Evolutionary conservation across 164 flowering plant species (phyloP), one percentile per base, ranked within the genome.

Genomic region (Liquidambar formosana): DNA sequence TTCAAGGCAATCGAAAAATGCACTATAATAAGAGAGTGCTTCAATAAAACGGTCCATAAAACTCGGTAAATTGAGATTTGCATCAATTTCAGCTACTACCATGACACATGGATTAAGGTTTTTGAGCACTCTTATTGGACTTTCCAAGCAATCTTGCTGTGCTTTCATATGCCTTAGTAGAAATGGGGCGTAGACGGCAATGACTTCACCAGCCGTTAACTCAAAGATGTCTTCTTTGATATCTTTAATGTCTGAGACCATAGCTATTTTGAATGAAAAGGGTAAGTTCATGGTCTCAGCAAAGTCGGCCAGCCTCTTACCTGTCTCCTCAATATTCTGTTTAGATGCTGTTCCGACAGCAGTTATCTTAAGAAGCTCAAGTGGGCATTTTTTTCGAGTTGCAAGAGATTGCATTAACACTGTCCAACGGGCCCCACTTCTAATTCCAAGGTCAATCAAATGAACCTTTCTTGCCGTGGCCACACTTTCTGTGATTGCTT

Each of bases 41-140:
- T 90, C 87, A 10, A 73, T 76, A 71, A 90, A 88, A 2, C 88
- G 80, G 63, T 71, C 66, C 46, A 76, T 74, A 54, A 86, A 88
- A 1, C 53, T 58, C 3, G 81, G 78, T 10, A 86, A 82, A 26
- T 85, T 88, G 45, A 68, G 83, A 74, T 84, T 86, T 28, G 76
- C 83, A 45, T 88, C 95, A 41, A 74, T 64, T 68, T 86, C 91
- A 4, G 51, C 54, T 11, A 90, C 73, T 43, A 83, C 79, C 85
- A 83, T 80, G 27, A 85, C 14, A n/a, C 79, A 27, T 4, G 91
- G 94, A 22, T 72, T 75, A 5, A 84, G 63, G 43, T 51, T 78
- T 63, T 54, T 75, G 23, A 87, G 74, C 62, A 84, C 84, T 65
- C 71, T 78, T 83, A 85, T 85, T 25, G 69, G 13, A 9, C 58